A percentile compares a stretch with the other conserved stretches of the same genome.
Conservation (phyloP, 176 grass and related monocot genomes). For the Typha latifolia region DNA sequence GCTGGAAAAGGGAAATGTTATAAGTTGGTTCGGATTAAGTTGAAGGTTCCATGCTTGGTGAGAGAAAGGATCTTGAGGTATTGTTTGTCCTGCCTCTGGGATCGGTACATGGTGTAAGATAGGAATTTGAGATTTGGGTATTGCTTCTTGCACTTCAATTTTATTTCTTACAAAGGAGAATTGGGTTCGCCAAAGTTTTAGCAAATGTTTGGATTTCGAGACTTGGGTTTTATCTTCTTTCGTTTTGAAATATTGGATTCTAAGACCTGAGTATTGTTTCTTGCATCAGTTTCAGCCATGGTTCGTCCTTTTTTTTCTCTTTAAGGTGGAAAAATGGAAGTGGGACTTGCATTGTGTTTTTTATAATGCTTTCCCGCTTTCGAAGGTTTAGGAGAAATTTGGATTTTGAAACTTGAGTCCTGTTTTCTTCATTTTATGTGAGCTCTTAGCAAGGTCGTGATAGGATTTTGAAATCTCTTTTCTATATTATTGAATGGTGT, state of each 20-base stretch:
- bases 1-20: too few relatives aligned
- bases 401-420: background rate
- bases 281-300: background rate
- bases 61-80: background rate
- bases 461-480: background rate
- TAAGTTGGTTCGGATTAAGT: too few relatives aligned
- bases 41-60: background rate
- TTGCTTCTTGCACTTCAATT: background rate
- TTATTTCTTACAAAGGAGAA: too few relatives aligned
- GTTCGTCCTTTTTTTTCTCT: background rate
- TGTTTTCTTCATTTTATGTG: background rate
- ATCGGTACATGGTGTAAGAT: background rate
- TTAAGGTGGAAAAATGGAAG: background rate
- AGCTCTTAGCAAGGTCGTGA: background rate
- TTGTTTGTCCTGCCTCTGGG: background rate
- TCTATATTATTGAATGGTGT: background rate
- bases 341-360: too few relatives aligned
- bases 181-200: too few relatives aligned
- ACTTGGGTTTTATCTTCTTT: too few relatives aligned
- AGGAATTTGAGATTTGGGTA: background rate
- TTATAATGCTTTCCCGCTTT: too few relatives aligned
- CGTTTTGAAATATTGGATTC: background rate
- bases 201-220: too few relatives aligned
- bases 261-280: background rate
- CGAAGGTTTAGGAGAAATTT: too few relatives aligned